Evolutionary conservation across 352 stramenopile genomes (phyloP).

Genomic region (Phytopythium chamaehyphon): DNA sequence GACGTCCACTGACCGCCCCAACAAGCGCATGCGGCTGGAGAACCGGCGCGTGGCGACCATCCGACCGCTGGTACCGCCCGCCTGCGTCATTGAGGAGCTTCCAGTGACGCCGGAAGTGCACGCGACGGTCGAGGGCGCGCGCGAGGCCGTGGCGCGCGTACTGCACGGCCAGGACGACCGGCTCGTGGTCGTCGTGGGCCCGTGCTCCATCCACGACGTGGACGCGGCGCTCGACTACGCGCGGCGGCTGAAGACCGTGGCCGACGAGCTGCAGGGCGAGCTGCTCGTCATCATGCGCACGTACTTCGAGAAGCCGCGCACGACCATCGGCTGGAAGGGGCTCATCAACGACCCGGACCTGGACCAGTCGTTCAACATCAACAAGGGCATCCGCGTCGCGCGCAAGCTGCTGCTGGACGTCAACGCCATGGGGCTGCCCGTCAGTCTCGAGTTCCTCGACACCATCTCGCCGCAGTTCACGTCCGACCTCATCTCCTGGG

Average conservation of each 20-base stretch:
- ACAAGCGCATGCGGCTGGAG: constrained; percentile 68
- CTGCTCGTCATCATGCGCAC: constrained; percentile 84
- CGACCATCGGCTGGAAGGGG: constrained; percentile 81
- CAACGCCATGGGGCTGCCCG: constrained; percentile 71
- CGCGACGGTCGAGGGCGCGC: constrained; percentile 52
- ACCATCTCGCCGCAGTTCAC: constrained; percentile 84
- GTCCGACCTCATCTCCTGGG: constrained; percentile 74
- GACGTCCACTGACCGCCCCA: constrained; percentile 24
- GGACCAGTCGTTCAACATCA: constrained; percentile 84
- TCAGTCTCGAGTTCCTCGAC: constrained; percentile 78
- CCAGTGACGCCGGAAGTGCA: constrained; percentile 65
- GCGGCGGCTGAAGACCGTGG: constrained; percentile 46
- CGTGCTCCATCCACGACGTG: constrained; percentile 83
- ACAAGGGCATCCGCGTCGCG: constrained; percentile 82
- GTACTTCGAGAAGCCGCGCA: constrained; percentile 87
- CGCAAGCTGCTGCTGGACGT: constrained; percentile 83
- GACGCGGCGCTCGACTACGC: constrained; percentile 74
- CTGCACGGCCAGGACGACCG: constrained; percentile 68
- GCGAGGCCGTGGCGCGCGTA: constrained; percentile 47
- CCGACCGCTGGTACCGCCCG: constrained; percentile 60
- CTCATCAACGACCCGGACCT: constrained; percentile 86
- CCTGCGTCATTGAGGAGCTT: constrained; percentile 70
- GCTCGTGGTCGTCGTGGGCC: constrained; percentile 69
- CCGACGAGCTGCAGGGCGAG: constrained; percentile 52
- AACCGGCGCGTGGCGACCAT: constrained; percentile 72